Evolutionary conservation across 225 moss, liverwort and hornwort species (phyloP), one percentile per base, ranked within the genome.

Genomic region (Pseudoscleropodium purum): DNA sequence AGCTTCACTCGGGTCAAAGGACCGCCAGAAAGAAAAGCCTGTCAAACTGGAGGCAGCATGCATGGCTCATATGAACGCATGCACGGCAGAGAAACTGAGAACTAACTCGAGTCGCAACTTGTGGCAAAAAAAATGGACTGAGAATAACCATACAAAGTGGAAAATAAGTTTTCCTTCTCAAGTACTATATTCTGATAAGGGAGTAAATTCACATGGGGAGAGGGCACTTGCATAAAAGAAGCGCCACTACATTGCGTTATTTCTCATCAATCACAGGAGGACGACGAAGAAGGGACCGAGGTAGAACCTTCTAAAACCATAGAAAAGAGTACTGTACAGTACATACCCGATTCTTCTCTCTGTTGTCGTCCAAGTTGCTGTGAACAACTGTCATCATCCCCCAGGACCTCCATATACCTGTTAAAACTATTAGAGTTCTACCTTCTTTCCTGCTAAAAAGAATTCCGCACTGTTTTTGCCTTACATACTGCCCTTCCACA

Each of bases 331-430:
- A 88, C 51, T 78, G 88, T 92, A 89, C 89, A 87, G 89, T 86
- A 81, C 88, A 84, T 87, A 86, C 82, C 89, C 87, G 69, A 81
- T 82, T 83, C 87, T 59, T 59, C 63, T 82, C 85, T 89, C 34
- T 82, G 56, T 68, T 65, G 79, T 87, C 88, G 84, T 74, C 87
- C 88, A 76, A 80, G 83, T 83, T 86, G 87, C 91, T 83, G n/a
- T 80, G 54, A 82, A 86, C 93, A 76, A 85, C 67, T 72, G 45
- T 82, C 87, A 43, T 67, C 89, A 72, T 89, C 87, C 91, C 81
- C 84, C 37, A 33, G 70, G 85, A 79, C 90, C 89, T 94, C 87
- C 90, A 70, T 83, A 83, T 93, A 93, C 90, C 94, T 92, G 82
- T 89, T 82, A 36, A 74, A 86, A 90, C 87, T 91, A 84, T 73